Conservation (phyloP, 176 grass and related monocot species). For the Bolboschoenus planiculmis region DNA sequence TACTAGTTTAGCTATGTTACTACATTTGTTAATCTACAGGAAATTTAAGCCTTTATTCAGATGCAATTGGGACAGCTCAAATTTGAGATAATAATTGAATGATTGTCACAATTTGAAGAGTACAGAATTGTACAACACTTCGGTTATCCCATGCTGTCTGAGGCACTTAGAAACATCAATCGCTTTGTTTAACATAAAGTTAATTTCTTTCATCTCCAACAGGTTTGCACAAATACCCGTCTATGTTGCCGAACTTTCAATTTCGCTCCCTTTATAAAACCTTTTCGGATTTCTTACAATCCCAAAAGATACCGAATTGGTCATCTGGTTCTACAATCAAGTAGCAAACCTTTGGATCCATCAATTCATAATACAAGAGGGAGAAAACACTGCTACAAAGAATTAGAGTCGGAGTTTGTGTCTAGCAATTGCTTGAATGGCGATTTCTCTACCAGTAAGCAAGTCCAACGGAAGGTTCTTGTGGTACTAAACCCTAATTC, state of each 20-base stretch:
- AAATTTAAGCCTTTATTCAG: background rate
- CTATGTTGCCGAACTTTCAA: background rate
- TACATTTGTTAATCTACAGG: background rate
- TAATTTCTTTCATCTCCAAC: background rate
- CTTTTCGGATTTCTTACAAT: background rate
- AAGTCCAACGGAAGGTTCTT: constrained; percentile 48
- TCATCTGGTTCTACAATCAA: constrained; percentile 2
- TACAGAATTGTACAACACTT: background rate
- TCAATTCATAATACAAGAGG: background rate
- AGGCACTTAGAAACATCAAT: background rate
- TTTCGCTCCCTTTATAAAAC: constrained; percentile 10
- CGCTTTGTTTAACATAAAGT: background rate
- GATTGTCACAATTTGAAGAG: background rate
- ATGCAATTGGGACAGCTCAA: background rate
- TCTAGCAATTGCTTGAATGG: constrained; percentile 40
- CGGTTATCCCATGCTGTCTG: background rate
- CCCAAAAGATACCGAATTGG: background rate
- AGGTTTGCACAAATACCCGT: background rate
- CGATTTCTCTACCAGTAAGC: constrained; percentile 38
- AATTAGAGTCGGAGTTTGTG: constrained; percentile 36
- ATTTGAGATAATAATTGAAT: no score
- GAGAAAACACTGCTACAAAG: constrained; percentile 22
- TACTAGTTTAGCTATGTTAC: background rate
- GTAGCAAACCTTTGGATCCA: background rate
- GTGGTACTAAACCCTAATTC: constrained; percentile 92